phyloP scores from a whole-genome alignment of 2,329 filamentous ascomycete genomes.

The Botrytis aclada region DNA sequence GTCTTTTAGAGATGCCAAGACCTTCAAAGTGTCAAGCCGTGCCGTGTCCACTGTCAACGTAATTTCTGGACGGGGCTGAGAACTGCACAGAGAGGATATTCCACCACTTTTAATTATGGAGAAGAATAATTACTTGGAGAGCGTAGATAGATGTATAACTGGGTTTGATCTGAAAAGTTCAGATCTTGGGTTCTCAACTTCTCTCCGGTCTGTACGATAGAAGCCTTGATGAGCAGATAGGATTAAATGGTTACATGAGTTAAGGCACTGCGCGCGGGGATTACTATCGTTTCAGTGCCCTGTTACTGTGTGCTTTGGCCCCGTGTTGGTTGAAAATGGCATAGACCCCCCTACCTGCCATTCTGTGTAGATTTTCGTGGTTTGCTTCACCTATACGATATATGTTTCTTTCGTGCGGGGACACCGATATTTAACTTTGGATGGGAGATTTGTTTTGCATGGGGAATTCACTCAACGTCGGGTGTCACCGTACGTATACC shows the following conservation, averaged over 20 bases:
- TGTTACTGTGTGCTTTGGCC: not conserved
- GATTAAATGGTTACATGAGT: not conserved
- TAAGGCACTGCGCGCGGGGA: not conserved
- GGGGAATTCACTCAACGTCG: not conserved
- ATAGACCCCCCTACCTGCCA: not conserved
- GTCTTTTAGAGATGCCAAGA: not conserved
- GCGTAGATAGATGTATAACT: not conserved
- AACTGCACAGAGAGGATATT: too few species aligned
- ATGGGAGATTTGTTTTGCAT: not conserved
- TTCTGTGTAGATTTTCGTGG: not conserved
- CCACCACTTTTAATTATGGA: not conserved
- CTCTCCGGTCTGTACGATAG: not conserved
- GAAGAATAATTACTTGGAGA: not conserved
- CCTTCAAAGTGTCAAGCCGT: not conserved
- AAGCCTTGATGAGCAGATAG: not conserved
- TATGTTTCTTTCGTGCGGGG: not conserved
- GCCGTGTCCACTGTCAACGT: not conserved
- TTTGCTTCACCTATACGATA: not conserved
- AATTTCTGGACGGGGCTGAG: not conserved
- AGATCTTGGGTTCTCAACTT: not conserved
- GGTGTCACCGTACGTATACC: not conserved
- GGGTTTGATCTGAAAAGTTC: not conserved
- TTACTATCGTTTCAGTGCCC: not conserved
- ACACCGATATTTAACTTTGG: not conserved
- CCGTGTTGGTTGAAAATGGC: not conserved